phyloP scores from a whole-genome alignment of 2,329 filamentous ascomycete species.

The Cryphonectria nitschkei region DNA sequence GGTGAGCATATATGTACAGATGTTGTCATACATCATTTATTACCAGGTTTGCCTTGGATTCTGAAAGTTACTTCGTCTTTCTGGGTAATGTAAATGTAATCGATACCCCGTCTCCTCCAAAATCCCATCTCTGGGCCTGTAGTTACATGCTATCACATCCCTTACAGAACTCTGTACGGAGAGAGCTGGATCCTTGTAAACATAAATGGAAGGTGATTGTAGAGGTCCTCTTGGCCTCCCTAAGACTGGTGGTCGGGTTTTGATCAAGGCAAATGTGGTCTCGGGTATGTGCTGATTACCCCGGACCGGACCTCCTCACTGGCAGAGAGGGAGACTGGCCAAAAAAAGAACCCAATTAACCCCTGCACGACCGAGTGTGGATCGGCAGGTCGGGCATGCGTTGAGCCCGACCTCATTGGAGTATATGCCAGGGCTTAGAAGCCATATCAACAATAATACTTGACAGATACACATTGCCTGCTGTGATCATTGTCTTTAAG shows the following conservation, averaged over 20 bases:
- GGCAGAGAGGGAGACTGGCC: neutral
- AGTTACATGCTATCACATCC: neutral
- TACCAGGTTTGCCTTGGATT: too few species aligned
- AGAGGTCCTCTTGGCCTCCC: neutral
- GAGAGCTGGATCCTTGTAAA: neutral
- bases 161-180: neutral
- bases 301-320: neutral
- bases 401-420: constrained; percentile 12
- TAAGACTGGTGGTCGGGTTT: neutral
- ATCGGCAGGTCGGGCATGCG: constrained; percentile 19
- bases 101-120: neutral
- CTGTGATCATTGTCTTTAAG: neutral
- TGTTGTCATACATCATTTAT: neutral
- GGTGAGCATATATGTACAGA: neutral
- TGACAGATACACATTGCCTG: constrained; percentile 1
- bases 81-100: neutral
- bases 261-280: neutral
- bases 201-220: neutral
- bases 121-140: neutral
- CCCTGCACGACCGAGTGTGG: constrained; percentile 15
- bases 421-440: neutral
- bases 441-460: constrained; percentile 2
- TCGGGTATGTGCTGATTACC: constrained; percentile 17
- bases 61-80: neutral
- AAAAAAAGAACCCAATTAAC: neutral